Percentiles rank a stretch among this genome's conserved stretches.
phyloP scores from a whole-genome alignment of 176 grass and related monocot species.

The Puya raimondii region DNA sequence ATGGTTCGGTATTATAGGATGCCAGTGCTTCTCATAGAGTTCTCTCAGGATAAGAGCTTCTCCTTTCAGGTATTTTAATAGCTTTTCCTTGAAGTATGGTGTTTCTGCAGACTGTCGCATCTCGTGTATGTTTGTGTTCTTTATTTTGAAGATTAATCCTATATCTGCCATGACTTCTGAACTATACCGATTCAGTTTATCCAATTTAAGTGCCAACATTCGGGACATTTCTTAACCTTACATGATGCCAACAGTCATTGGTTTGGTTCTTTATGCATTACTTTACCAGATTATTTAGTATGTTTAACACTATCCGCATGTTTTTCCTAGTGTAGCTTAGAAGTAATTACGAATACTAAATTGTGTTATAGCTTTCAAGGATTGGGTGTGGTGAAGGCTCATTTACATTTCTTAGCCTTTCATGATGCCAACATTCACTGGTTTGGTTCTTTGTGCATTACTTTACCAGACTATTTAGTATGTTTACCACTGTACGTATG shows the following conservation, averaged over 20 bases:
- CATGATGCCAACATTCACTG: background rate
- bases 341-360: background rate
- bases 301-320: background rate
- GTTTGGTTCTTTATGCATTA: background rate
- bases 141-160: background rate
- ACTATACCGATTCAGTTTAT: background rate
- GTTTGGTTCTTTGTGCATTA: background rate
- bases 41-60: slow-evolving; percentile 93
- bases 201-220: background rate
- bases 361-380: background rate
- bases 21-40: slow-evolving; percentile 92
- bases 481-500: background rate
- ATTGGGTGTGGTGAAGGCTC: background rate
- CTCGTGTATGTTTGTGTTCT: background rate
- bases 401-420: background rate
- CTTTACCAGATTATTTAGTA: background rate
- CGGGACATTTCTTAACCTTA: background rate
- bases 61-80: slow-evolving; percentile 75
- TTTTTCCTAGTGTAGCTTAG: background rate
- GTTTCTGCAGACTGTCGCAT: background rate
- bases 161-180: background rate
- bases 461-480: background rate
- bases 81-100: background rate
- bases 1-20: slow-evolving; percentile 96
- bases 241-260: background rate